phyloP scores from a whole-genome alignment of 1,139 yeast species.

The Arxiozyma slooffiae region DNA sequence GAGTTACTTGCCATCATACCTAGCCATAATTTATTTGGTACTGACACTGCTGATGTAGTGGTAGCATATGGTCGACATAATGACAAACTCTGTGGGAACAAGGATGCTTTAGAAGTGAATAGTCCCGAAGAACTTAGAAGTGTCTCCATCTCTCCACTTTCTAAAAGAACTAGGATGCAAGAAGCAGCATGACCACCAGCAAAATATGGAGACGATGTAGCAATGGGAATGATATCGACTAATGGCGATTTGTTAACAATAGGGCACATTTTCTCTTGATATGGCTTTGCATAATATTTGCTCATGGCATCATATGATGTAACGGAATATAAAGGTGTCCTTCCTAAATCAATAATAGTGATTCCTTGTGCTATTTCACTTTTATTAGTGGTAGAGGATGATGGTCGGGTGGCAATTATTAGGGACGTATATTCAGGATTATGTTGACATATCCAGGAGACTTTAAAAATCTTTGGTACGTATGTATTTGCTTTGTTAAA shows the following conservation, averaged over 20 bases:
- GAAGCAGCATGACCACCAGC: conserved; percentile 61
- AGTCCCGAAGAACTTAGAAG: conserved; percentile 49
- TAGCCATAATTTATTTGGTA: conserved; percentile 57
- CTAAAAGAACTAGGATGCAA: conserved; percentile 47
- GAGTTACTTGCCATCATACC: conserved; percentile 43
- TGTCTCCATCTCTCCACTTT: conserved; percentile 48
- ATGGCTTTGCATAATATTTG: conserved; percentile 60
- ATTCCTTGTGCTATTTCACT: conserved; percentile 43
- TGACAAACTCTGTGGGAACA: conserved; percentile 69
- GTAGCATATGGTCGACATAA: conserved; percentile 74
- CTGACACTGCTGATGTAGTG: conserved; percentile 41
- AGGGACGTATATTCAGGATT: conserved; percentile 76
- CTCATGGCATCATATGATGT: conserved; percentile 81
- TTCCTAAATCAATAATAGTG: conserved; percentile 66
- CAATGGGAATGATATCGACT: conserved; percentile 42
- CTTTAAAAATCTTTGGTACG: conserved; percentile 22
- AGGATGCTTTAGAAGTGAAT: conserved; percentile 44
- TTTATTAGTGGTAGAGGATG: conserved; percentile 23
- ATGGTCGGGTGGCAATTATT: conserved; percentile 56
- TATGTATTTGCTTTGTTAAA: conserved; percentile 5
- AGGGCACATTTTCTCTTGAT: conserved; percentile 46
- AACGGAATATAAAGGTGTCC: conserved; percentile 66
- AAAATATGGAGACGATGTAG: conserved; percentile 54
- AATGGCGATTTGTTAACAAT: conserved; percentile 38
- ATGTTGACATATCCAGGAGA: conserved; percentile 65